Evolutionary conservation across 1,139 yeast species (phyloP).

Genomic region (Candida gigantensis): DNA sequence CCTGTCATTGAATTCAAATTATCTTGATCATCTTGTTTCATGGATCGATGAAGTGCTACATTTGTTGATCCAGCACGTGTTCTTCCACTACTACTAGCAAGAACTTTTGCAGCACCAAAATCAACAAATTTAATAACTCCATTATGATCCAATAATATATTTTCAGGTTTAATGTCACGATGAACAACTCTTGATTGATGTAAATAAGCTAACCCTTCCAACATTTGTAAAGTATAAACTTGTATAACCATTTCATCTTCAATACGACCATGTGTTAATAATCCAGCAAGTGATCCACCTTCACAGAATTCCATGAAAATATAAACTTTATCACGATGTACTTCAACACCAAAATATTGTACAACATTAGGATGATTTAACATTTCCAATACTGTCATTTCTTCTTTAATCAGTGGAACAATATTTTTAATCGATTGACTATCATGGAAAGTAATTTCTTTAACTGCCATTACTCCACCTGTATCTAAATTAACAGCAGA

Average conservation of each 20-base stretch:
- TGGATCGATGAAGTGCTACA: slow-evolving; percentile 11
- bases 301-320: slow-evolving; percentile 98
- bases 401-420: slow-evolving; percentile 89
- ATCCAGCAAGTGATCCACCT: slow-evolving; percentile 87
- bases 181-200: slow-evolving; percentile 97
- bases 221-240: slow-evolving; percentile 86
- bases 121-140: slow-evolving; percentile 95
- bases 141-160: slow-evolving; percentile 83
- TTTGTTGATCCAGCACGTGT: slow-evolving; percentile 27
- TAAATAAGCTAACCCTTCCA: slow-evolving; percentile 92
- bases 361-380: slow-evolving; percentile 94
- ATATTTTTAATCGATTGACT: slow-evolving; percentile 82
- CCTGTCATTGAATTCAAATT: slow-evolving; percentile 72
- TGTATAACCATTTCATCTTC: slow-evolving; percentile 95
- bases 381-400: slow-evolving; percentile 95
- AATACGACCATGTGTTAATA: slow-evolving; percentile 82
- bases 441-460: slow-evolving; percentile 90
- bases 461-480: slow-evolving; percentile 96
- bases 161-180: slow-evolving; percentile 95
- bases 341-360: slow-evolving; percentile 95
- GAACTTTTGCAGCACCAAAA: slow-evolving; percentile 96
- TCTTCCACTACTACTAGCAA: slow-evolving; percentile 69
- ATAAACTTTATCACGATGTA: slow-evolving; percentile 92
- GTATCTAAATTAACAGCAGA: slow-evolving; percentile 92
- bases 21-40: slow-evolving; percentile 14